Percentiles rank a stretch among this genome's conserved stretches.
Conservation (phyloP, 345 rosid species). For the Arabidopsis suecica region DNA sequence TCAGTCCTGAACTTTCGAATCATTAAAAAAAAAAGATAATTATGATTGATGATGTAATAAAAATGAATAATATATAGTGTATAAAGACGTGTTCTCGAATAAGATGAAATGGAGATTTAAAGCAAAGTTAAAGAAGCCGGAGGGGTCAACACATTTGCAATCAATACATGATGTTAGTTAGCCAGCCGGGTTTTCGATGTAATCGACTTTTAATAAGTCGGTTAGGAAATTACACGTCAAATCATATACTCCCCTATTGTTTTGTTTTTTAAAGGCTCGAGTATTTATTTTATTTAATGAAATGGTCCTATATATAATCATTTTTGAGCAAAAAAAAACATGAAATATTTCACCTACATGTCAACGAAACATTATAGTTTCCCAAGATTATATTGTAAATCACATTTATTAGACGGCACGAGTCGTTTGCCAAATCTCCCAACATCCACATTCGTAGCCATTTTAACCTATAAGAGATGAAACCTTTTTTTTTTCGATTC, state of each 20-base stretch:
- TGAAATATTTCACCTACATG: background rate
- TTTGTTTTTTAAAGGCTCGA: background rate
- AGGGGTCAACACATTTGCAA: constrained; percentile 15
- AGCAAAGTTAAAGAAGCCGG: background rate
- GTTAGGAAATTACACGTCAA: constrained; percentile 20
- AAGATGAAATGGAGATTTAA: background rate
- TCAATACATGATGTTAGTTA: constrained; percentile 32
- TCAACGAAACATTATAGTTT: background rate
- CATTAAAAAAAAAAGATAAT: background rate
- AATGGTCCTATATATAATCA: background rate
- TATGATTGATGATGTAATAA: background rate
- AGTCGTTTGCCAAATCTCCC: constrained; percentile 21
- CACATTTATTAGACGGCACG: constrained; percentile 42
- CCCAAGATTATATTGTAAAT: background rate
- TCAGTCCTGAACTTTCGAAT: too few relatives aligned
- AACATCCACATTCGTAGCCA: constrained; percentile 5
- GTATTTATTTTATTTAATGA: background rate
- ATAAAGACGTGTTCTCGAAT: background rate
- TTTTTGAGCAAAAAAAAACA: background rate
- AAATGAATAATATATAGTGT: background rate
- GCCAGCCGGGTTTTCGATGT: background rate
- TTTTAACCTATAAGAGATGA: background rate
- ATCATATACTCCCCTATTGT: constrained; percentile 1
- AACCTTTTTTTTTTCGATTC: background rate
- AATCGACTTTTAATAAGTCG: constrained; percentile 5